A percentile compares a stretch with the other conserved stretches of the same genome.
These are phyloP conservation scores for Globisporangium cylindrosporum DNA, from an alignment of 352 stramenopile genomes.

Conservation along the genomic window DNA sequence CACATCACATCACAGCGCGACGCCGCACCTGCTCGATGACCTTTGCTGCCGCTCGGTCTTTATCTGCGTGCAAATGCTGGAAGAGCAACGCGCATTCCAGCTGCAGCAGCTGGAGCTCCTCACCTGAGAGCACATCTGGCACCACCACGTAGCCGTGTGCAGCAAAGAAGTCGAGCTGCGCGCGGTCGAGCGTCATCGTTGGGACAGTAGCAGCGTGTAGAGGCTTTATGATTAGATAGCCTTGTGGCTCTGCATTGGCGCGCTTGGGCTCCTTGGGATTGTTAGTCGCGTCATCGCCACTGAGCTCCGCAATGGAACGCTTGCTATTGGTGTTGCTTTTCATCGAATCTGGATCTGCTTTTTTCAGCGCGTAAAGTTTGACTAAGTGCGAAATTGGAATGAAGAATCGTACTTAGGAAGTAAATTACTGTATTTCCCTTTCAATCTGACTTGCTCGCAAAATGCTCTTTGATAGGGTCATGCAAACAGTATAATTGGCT, in stretches of 20 bases:
- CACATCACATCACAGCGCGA: neutral
- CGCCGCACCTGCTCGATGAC: constrained; percentile 25
- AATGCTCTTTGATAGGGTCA: neutral
- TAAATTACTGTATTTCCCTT: neutral
- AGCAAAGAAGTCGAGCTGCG: constrained; percentile 8
- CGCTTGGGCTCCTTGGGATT: neutral
- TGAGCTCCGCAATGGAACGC: neutral
- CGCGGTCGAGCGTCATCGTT: neutral
- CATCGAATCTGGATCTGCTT: neutral
- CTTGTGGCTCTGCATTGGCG: neutral
- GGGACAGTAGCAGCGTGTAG: neutral
- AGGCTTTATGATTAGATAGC: neutral
- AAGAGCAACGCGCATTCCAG: constrained; percentile 36
- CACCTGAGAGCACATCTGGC: constrained; percentile 28
- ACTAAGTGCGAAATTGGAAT: neutral
- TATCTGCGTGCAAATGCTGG: constrained; percentile 1
- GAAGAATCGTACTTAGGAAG: neutral
- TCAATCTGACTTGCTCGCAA: neutral
- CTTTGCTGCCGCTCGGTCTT: constrained; percentile 16
- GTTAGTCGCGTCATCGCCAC: neutral
- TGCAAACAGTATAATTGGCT: neutral
- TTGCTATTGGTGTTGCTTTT: neutral
- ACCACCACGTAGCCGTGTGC: constrained; percentile 27
- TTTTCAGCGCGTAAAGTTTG: neutral
- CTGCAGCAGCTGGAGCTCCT: constrained; percentile 38